phyloP scores from a whole-genome alignment of 257 asterid genomes.

The Solanum chiquidenum region DNA sequence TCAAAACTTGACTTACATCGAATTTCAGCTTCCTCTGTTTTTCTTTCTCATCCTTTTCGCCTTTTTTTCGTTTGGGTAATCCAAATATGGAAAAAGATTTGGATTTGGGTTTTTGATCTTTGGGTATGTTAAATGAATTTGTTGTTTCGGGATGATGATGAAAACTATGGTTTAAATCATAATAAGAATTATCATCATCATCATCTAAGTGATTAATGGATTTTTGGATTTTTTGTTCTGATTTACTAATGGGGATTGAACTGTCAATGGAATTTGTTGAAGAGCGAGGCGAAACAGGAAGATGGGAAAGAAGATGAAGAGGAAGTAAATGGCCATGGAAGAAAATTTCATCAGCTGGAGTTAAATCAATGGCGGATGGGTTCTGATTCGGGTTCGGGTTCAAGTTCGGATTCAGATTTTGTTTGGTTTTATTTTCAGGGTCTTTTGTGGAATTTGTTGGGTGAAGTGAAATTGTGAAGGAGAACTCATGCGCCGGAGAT shows the following conservation, averaged over 20 bases:
- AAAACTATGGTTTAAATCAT: neutral
- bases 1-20: conserved; percentile 35
- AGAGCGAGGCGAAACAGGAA: conserved; percentile 57
- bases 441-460: conserved; percentile 8
- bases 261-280: conserved; percentile 58
- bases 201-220: neutral
- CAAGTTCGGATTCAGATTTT: neutral
- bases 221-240: neutral
- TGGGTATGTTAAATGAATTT: neutral
- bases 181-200: neutral
- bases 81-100: conserved; percentile 53
- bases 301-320: conserved; percentile 71
- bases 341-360: conserved; percentile 97
- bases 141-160: neutral
- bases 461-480: conserved; percentile 76
- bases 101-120: conserved; percentile 29
- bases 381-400: neutral
- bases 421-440: neutral
- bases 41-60: conserved; percentile 19
- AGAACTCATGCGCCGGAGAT: conserved; percentile 86
- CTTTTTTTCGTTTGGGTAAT: conserved; percentile 37
- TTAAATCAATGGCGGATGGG: conserved; percentile 43
- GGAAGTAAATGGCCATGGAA: conserved; percentile 92
- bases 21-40: conserved; percentile 38
- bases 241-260: conserved; percentile 46